These are phyloP conservation scores for Colletotrichum sidae DNA, from an alignment of 2,329 filamentous ascomycete species.

Conservation along the genomic window DNA sequence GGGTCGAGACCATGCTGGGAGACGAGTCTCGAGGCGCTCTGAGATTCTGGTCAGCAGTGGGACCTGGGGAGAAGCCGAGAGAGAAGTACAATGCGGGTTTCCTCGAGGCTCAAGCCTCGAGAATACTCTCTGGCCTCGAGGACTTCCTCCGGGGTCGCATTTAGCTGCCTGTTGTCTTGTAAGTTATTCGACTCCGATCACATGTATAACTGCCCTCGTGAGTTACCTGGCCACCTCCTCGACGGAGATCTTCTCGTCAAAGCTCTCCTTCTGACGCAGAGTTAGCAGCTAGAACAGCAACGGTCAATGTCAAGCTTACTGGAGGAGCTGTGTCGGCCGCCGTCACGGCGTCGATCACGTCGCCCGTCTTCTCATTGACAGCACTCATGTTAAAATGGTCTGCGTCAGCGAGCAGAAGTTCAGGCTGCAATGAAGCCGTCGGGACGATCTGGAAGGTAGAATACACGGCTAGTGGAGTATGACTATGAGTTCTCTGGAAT, in stretches of 20 bases:
- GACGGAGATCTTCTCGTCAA: slow-evolving; percentile 24
- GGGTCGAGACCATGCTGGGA: slow-evolving; percentile 57
- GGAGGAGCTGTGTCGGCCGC: background rate
- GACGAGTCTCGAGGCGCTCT: slow-evolving; percentile 44
- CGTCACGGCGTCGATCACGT: slow-evolving; percentile 11
- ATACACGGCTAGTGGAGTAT: no score
- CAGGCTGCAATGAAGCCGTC: no score
- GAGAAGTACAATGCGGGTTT: slow-evolving; percentile 3
- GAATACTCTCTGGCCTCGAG: slow-evolving; percentile 40
- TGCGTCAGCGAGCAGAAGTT: no score
- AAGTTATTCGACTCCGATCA: background rate
- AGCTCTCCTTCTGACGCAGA: background rate
- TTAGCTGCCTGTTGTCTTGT: slow-evolving; percentile 34
- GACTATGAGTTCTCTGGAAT: no score
- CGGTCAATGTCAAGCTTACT: background rate
- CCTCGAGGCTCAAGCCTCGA: slow-evolving; percentile 7
- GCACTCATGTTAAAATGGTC: background rate
- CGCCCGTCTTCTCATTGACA: slow-evolving; percentile 7
- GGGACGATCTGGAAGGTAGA: no score
- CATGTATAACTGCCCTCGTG: no score
- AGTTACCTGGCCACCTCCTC: slow-evolving; percentile 23
- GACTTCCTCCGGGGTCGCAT: slow-evolving; percentile 42
- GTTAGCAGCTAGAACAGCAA: background rate
- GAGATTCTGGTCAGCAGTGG: slow-evolving; percentile 31
- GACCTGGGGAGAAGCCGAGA: background rate